A percentile compares a stretch with the other conserved stretches of the same genome.
Conservation (phyloP, 202 grass and related monocot species). For the Dendrocalamus latiflorus region DNA sequence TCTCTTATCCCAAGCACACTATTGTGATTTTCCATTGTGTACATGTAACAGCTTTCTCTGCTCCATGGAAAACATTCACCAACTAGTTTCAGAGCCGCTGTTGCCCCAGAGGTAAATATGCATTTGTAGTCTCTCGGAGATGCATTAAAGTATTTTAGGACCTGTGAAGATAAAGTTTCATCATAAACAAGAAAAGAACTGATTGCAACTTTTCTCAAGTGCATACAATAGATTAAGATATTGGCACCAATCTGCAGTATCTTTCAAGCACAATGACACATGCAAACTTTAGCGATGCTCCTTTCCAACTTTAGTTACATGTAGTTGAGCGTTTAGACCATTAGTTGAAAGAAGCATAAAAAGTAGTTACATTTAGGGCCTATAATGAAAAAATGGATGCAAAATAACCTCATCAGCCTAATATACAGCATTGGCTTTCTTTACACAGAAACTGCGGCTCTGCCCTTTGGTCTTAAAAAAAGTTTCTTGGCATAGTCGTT, state of each 20-base stretch:
- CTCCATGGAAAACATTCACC: constrained; percentile 98
- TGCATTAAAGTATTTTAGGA: constrained; percentile 88
- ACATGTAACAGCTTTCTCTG: constrained; percentile 79
- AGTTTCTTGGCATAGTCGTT: not conserved
- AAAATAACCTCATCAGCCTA: not conserved
- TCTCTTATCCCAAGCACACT: constrained; percentile 98
- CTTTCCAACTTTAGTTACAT: not conserved
- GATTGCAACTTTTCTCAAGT: not conserved
- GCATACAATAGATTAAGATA: not conserved
- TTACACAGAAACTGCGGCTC: not conserved
- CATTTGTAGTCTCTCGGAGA: constrained; percentile 87
- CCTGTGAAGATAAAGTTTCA: constrained; percentile 51
- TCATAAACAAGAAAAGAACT: constrained; percentile 19
- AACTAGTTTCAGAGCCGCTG: constrained; percentile 80
- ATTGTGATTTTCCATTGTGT: constrained; percentile 96
- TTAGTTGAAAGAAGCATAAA: too few species aligned
- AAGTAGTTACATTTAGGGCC: not conserved
- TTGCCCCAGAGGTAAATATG: constrained; percentile 97
- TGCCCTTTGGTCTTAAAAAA: not conserved
- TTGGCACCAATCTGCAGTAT: not conserved
- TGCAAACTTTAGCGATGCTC: not conserved
- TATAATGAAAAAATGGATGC: not conserved
- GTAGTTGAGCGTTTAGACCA: too few species aligned
- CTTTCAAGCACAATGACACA: not conserved
- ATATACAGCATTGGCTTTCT: not conserved